Conservation (phyloP, 2,329 filamentous ascomycete genomes). For the Nectriaceae sp. region DNA sequence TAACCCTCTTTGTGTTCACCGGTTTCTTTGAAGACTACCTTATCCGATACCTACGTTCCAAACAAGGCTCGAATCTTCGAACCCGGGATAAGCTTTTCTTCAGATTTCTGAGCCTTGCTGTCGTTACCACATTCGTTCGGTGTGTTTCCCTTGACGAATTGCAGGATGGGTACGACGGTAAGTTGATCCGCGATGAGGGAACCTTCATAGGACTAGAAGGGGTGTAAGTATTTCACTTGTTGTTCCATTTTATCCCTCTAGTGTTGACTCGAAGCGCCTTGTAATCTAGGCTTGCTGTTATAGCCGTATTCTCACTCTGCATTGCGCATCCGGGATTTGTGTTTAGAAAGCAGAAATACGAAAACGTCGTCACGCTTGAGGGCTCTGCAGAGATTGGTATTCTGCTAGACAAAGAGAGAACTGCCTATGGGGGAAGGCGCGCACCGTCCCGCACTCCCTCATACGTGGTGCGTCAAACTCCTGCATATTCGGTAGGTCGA, state of each 20-base stretch:
- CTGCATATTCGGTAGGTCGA: too few relatives aligned
- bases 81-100: slow-evolving; percentile 25
- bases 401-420: neutral
- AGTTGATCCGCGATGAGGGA: slow-evolving; percentile 46
- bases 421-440: too few relatives aligned
- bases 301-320: slow-evolving; percentile 8
- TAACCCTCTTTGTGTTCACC: slow-evolving; percentile 47
- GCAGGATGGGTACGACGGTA: slow-evolving; percentile 53
- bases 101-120: slow-evolving; percentile 48
- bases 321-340: slow-evolving; percentile 7
- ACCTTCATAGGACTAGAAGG: slow-evolving; percentile 48
- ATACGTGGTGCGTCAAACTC: too few relatives aligned
- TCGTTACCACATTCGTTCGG: slow-evolving; percentile 55
- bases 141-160: slow-evolving; percentile 60
- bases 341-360: neutral
- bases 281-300: slow-evolving; percentile 16
- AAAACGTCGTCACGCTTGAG: neutral
- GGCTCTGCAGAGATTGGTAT: neutral
- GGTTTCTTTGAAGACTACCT: slow-evolving; percentile 44
- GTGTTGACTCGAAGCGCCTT: too few relatives aligned
- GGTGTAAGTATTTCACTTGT: slow-evolving; percentile 17
- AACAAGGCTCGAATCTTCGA: neutral
- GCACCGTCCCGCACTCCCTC: too few relatives aligned
- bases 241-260: neutral
- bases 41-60: slow-evolving; percentile 21